These are phyloP conservation scores for Cladosporium oxysporum DNA, from an alignment of 2,329 filamentous ascomycete genomes.

Conservation along the genomic window DNA sequence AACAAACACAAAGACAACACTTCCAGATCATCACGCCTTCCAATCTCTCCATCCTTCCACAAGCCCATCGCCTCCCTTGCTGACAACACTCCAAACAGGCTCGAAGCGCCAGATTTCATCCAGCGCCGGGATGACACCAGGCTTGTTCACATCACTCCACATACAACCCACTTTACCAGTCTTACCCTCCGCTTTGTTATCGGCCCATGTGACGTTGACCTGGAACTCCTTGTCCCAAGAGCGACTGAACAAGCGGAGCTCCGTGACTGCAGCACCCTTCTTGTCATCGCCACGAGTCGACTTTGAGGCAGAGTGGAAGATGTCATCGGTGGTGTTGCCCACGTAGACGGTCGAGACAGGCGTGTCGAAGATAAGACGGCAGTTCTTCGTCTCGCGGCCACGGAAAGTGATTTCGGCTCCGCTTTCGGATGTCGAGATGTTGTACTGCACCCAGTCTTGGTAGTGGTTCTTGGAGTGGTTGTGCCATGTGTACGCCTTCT, in stretches of 20 bases:
- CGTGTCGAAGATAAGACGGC: slow-evolving; percentile 70
- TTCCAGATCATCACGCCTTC: slow-evolving; percentile 5
- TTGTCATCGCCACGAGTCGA: slow-evolving; percentile 57
- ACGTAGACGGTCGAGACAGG: slow-evolving; percentile 67
- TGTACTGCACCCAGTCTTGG: slow-evolving; percentile 65
- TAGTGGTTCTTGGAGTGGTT: slow-evolving; percentile 22
- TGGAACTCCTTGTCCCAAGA: slow-evolving; percentile 76
- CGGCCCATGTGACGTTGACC: slow-evolving; percentile 69
- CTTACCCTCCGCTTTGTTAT: slow-evolving; percentile 43
- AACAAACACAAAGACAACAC: background rate
- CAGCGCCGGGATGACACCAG: slow-evolving; percentile 74
- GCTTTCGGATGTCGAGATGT: slow-evolving; percentile 51
- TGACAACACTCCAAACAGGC: slow-evolving; percentile 76
- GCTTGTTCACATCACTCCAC: slow-evolving; percentile 82
- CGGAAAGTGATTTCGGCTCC: slow-evolving; percentile 55
- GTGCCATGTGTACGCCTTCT: slow-evolving; percentile 7
- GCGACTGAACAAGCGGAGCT: slow-evolving; percentile 79
- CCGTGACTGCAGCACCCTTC: slow-evolving; percentile 46
- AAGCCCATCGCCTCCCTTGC: slow-evolving; percentile 74
- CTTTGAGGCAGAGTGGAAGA: background rate
- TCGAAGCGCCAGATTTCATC: slow-evolving; percentile 76
- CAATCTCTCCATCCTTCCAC: slow-evolving; percentile 72
- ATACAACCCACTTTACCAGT: slow-evolving; percentile 72
- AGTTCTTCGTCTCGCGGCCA: slow-evolving; percentile 70
- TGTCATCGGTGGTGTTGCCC: slow-evolving; percentile 41